Evolutionary conservation across 768 basidiomycete genomes (phyloP), one percentile per base, ranked within the genome.

Genomic region (Boletus eberwhitei): DNA sequence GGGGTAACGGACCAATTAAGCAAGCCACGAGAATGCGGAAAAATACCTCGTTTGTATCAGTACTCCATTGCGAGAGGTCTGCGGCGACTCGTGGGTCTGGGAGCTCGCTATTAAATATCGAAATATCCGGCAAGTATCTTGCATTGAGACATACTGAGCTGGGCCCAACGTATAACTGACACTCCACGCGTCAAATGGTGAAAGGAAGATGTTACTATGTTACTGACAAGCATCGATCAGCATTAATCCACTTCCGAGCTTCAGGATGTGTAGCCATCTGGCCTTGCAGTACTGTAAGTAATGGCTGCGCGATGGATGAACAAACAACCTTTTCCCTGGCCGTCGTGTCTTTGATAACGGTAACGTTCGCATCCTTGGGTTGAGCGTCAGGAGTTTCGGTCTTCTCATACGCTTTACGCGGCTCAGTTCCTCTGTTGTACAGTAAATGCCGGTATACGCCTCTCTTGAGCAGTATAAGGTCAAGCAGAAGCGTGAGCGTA

Each of bases 381-480:
- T 38, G 31, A 19, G 50, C 3, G 13, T 44, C 22, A 1, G n/a
- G 8, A 17, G 7, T 17, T 13, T 44, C 63, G 17, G 36, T 50
- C 49, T 58, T 58, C 55, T 69, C 38, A 52, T 66, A 61, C 35
- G 74, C 70, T 59, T 75, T 77, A 57, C 85, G 74, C 0, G 90
- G 88, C 46, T 81, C 80, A 0, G 84, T 73, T 5, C 86, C 89
- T 44, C 89, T 77, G 64, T 94, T 94, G 63, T 88, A 93, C 31
- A 93, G 71, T 17, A 93, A 70, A 71, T 93, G 91, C 17, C 87
- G 78, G 64, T 87, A 93, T 4, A 93, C 91, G 13, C 82, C 90
- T 36, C 86, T 73, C 69, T 93, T 93, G 22, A 94, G 77, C 22
- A 93, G 77, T 48, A 93, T 87, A 2, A 94, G 77, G 71, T 94